phyloP scores from a whole-genome alignment of 106 monocot genomes.

The Amphibolis antarctica region DNA sequence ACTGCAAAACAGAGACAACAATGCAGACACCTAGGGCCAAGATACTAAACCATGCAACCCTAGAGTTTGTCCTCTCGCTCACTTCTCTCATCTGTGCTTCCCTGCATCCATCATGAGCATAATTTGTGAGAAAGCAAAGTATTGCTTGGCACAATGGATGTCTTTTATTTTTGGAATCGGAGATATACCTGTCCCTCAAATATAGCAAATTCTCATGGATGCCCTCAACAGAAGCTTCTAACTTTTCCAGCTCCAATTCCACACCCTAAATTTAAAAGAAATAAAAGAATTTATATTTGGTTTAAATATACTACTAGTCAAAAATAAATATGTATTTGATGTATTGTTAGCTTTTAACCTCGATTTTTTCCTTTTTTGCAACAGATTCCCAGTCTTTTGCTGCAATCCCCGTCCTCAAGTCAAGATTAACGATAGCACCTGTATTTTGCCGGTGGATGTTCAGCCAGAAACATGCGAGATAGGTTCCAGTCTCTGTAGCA shows the following conservation, averaged over 20 bases:
- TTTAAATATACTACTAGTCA: neutral
- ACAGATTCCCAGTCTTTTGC: conserved; percentile 79
- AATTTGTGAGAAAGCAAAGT: neutral
- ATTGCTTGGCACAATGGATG: neutral
- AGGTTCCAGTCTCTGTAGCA: conserved; percentile 70
- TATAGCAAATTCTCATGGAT: conserved; percentile 77
- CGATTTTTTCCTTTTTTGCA: conserved; percentile 80
- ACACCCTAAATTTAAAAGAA: conserved; percentile 39
- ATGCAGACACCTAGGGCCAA: conserved; percentile 33
- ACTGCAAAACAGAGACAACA: conserved; percentile 43
- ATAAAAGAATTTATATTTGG: neutral
- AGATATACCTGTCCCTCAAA: conserved; percentile 44
- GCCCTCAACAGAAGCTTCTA: conserved; percentile 50
- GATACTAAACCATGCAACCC: conserved; percentile 78
- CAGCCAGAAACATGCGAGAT: conserved; percentile 75
- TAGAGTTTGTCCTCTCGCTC: conserved; percentile 65
- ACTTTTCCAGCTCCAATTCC: conserved; percentile 63
- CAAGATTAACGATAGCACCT: conserved; percentile 47
- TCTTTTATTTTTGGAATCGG: neutral
- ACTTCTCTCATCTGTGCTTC: conserved; percentile 84
- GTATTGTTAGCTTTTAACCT: conserved; percentile 21
- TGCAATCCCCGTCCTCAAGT: conserved; percentile 72
- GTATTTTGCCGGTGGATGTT: conserved; percentile 24
- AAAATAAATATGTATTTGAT: neutral
- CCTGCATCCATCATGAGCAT: conserved; percentile 30